Evolutionary conservation across 805 yeast genomes (phyloP).

Genomic region (Nakazawaea anatomiae): DNA sequence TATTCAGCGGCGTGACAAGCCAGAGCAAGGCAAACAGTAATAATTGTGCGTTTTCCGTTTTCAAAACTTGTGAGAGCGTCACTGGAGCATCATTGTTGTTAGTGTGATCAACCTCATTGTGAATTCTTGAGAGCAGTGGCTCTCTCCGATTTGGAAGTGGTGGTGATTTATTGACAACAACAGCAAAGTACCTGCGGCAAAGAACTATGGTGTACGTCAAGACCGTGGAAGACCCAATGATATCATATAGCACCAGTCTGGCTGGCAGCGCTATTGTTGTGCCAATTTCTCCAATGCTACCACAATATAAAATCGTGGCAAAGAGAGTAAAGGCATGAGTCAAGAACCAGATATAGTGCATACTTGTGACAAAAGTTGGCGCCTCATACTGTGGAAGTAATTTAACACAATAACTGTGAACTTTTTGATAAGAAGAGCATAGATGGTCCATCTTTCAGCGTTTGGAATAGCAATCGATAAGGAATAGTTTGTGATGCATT

Average conservation of each 20-base stretch:
- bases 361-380: neutral
- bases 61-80: conserved; percentile 26
- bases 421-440: too few relatives aligned
- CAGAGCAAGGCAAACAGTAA: conserved; percentile 31
- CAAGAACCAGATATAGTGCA: conserved; percentile 6
- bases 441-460: too few relatives aligned
- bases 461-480: too few relatives aligned
- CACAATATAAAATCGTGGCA: neutral
- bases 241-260: neutral
- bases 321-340: conserved; percentile 5
- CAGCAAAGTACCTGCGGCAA: neutral
- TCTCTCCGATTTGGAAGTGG: too few relatives aligned
- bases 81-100: neutral
- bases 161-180: neutral
- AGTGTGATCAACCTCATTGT: too few relatives aligned
- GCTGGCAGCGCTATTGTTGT: neutral
- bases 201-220: conserved; percentile 1
- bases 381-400: neutral
- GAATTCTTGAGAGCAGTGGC: too few relatives aligned
- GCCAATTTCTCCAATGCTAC: neutral
- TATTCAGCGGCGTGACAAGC: conserved; percentile 25
- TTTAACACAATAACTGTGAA: too few relatives aligned
- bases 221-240: neutral
- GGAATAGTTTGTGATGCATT: too few relatives aligned
- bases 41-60: conserved; percentile 35